Percentiles rank a stretch among this genome's conserved stretches.
These are phyloP conservation scores for Cyberlindnera veronae DNA, from an alignment of 805 yeast genomes.

Conservation along the genomic window DNA sequence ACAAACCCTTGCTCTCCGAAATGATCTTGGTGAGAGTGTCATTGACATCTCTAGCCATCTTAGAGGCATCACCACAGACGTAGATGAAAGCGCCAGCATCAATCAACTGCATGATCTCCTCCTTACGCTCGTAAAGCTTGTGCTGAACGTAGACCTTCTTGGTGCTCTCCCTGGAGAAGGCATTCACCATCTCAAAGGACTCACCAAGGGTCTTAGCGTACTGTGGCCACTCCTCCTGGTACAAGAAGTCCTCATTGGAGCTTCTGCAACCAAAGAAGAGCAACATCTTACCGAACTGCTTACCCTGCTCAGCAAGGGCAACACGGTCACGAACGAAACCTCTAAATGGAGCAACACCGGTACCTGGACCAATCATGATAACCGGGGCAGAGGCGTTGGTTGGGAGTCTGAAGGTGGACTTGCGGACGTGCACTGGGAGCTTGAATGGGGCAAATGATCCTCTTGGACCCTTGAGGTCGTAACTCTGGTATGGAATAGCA, in stretches of 20 bases:
- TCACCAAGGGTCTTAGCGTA: conserved; percentile 55
- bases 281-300: conserved; percentile 62
- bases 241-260: conserved; percentile 75
- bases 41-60: conserved; percentile 94
- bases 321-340: conserved; percentile 90
- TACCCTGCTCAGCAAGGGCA: conserved; percentile 44
- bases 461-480: conserved; percentile 86
- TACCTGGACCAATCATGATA: conserved; percentile 95
- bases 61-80: conserved; percentile 95
- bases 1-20: conserved; percentile 55
- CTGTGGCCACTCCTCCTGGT: conserved; percentile 85
- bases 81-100: conserved; percentile 84
- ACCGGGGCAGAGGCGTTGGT: conserved; percentile 78
- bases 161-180: conserved; percentile 76
- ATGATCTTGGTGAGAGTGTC: conserved; percentile 61
- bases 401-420: conserved; percentile 92
- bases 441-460: conserved; percentile 42
- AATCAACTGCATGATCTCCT: conserved; percentile 38
- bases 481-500: conserved; percentile 47
- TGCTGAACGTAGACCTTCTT: conserved; percentile 83
- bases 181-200: conserved; percentile 69
- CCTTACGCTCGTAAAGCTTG: conserved; percentile 51
- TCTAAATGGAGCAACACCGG: conserved; percentile 98
- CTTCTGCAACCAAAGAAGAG: conserved; percentile 88
- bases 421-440: conserved; percentile 89